These are phyloP conservation scores for Leucogyrophana mollusca DNA, from an alignment of 768 basidiomycete genomes.

Conservation along the genomic window DNA sequence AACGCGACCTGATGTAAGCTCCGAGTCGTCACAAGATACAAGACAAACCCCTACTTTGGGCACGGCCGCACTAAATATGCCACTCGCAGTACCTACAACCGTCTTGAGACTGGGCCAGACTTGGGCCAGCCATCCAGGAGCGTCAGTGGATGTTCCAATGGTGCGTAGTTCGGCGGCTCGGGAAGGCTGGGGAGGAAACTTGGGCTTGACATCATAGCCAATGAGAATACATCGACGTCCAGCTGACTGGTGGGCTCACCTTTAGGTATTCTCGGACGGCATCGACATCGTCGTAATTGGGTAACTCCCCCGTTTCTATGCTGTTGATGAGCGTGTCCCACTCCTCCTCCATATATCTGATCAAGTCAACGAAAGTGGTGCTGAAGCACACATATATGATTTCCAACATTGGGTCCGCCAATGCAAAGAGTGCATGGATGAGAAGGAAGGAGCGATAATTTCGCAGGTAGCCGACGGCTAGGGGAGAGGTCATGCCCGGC, in stretches of 20 bases:
- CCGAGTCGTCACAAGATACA: background rate
- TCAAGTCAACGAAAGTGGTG: slow-evolving; percentile 19
- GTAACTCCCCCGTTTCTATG: slow-evolving; percentile 16
- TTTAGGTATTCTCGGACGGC: slow-evolving; percentile 15
- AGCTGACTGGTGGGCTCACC: slow-evolving; percentile 3
- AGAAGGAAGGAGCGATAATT: slow-evolving; percentile 12
- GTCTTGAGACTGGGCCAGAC: slow-evolving; percentile 13
- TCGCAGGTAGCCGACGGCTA: slow-evolving; percentile 17
- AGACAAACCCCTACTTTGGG: slow-evolving; percentile 8
- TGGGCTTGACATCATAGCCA: slow-evolving; percentile 2
- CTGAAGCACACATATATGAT: slow-evolving; percentile 15
- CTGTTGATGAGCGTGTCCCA: slow-evolving; percentile 14
- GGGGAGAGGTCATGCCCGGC: slow-evolving; percentile 13
- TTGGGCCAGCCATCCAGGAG: slow-evolving; percentile 14
- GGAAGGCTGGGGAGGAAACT: slow-evolving; percentile 9
- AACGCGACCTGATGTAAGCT: no score
- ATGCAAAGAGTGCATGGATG: slow-evolving; percentile 9
- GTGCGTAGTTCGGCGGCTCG: slow-evolving; percentile 17
- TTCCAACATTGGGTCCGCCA: slow-evolving; percentile 1
- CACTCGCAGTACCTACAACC: slow-evolving; percentile 9
- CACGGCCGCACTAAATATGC: slow-evolving; percentile 7
- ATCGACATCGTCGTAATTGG: slow-evolving; percentile 14
- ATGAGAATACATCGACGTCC: no score
- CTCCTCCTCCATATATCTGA: slow-evolving; percentile 19
- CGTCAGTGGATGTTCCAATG: slow-evolving; percentile 12